These are phyloP conservation scores for Lumnitzera racemosa DNA, from an alignment of 345 rosid genomes.

Conservation along the genomic window DNA sequence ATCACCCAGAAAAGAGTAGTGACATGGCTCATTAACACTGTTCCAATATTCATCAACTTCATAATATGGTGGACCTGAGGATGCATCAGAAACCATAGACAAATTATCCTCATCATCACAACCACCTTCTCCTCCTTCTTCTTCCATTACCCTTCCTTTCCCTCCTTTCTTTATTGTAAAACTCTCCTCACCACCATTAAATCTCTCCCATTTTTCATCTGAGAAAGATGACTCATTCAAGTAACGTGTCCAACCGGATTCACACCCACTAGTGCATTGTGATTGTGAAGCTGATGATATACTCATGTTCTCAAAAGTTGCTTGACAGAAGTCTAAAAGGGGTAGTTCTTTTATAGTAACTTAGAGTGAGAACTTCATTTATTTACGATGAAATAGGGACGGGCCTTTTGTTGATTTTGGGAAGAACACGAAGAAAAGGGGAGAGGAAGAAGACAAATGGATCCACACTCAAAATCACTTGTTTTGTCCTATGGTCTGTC, in stretches of 20 bases:
- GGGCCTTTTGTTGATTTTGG: too few species aligned
- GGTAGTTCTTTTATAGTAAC: too few species aligned
- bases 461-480: too few species aligned
- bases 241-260: constrained; percentile 21
- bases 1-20: neutral
- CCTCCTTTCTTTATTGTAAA: neutral
- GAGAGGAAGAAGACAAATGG: too few species aligned
- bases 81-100: constrained; percentile 21
- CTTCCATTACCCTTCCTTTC: neutral
- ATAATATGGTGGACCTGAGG: constrained; percentile 15
- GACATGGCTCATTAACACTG: neutral
- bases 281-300: too few species aligned
- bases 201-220: neutral
- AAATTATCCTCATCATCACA: constrained; percentile 6
- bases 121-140: neutral
- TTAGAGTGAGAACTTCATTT: too few species aligned
- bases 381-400: too few species aligned
- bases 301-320: too few species aligned
- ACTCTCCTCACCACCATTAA: neutral
- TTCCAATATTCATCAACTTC: constrained; percentile 4
- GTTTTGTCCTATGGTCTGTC: too few species aligned
- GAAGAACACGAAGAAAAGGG: too few species aligned
- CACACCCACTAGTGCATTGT: constrained; percentile 10
- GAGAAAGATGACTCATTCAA: constrained; percentile 9
- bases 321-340: too few species aligned